Conservation (phyloP, 169 alveolate genomes). For the Plasmodium fragile region DNA sequence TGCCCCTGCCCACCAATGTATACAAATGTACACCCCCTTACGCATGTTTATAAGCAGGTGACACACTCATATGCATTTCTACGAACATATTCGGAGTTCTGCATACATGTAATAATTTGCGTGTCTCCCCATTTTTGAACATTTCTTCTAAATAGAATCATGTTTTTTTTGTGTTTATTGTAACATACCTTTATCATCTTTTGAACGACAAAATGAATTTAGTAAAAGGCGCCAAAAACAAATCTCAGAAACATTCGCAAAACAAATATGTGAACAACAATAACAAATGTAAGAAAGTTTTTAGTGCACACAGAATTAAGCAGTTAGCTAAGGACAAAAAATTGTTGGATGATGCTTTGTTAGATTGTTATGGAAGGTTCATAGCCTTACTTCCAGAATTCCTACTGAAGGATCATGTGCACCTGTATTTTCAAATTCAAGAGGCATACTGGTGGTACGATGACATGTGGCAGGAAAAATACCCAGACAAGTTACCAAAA, state of each 20-base stretch:
- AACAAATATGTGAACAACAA: conserved; percentile 21
- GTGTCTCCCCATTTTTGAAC: conserved; percentile 1
- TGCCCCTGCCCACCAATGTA: background rate
- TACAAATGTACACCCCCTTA: background rate
- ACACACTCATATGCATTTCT: background rate
- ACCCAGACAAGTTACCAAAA: conserved; percentile 85
- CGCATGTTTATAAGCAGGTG: background rate
- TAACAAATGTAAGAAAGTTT: conserved; percentile 12
- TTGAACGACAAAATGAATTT: conserved; percentile 31
- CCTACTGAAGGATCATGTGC: conserved; percentile 89
- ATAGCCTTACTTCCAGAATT: conserved; percentile 92
- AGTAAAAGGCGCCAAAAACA: conserved; percentile 23
- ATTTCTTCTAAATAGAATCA: conserved; percentile 37
- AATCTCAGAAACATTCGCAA: conserved; percentile 15
- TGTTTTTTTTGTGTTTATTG: conserved; percentile 34
- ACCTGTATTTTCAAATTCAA: conserved; percentile 90
- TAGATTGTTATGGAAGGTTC: conserved; percentile 93
- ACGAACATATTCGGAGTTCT: conserved; percentile 3
- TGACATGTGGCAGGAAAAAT: conserved; percentile 91
- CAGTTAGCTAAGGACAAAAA: conserved; percentile 77
- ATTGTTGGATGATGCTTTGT: conserved; percentile 85
- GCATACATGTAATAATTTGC: conserved; percentile 3
- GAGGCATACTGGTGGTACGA: conserved; percentile 95
- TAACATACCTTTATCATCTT: background rate
- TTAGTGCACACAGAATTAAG: conserved; percentile 73